These are phyloP conservation scores for Vaccinium corymbosum DNA, from an alignment of 148 eudicot genomes.

Conservation along the genomic window DNA sequence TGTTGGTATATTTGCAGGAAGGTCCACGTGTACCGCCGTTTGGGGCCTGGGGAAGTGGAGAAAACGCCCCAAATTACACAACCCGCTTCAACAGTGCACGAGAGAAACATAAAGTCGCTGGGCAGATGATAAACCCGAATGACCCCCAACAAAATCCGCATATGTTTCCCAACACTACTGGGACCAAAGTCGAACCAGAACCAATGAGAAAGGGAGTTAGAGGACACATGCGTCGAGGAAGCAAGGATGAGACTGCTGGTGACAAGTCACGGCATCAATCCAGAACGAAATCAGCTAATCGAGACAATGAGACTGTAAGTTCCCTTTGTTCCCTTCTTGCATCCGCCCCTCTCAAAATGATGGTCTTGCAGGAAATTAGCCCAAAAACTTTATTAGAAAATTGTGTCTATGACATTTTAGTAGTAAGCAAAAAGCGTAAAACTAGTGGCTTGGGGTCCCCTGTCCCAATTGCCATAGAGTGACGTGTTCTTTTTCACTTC, in stretches of 20 bases:
- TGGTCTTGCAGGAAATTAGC: not conserved
- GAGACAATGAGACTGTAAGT: slow-evolving; percentile 44
- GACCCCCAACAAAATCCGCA: slow-evolving; percentile 44
- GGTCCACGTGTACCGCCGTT: slow-evolving; percentile 39
- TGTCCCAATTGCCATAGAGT: no score
- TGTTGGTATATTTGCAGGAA: slow-evolving; percentile 15
- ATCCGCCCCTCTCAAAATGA: not conserved
- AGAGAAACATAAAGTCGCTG: slow-evolving; percentile 28
- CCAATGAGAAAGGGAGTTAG: slow-evolving; percentile 14
- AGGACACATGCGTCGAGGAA: slow-evolving; percentile 20
- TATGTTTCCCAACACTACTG: slow-evolving; percentile 22
- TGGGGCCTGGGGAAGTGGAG: slow-evolving; percentile 46
- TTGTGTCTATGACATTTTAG: not conserved
- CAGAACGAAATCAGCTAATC: slow-evolving; percentile 18
- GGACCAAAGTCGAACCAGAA: slow-evolving; percentile 16
- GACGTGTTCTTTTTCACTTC: no score
- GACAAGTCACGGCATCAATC: slow-evolving; percentile 20
- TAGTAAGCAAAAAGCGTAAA: not conserved
- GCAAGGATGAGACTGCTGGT: slow-evolving; percentile 12
- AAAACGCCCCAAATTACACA: slow-evolving; percentile 43
- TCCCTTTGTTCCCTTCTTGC: not conserved
- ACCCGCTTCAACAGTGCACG: slow-evolving; percentile 46
- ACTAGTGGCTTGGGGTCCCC: no score
- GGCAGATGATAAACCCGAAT: slow-evolving; percentile 53
- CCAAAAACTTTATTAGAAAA: not conserved